phyloP scores from a whole-genome alignment of 176 grass and related monocot species.

The Ensete glaucum region DNA sequence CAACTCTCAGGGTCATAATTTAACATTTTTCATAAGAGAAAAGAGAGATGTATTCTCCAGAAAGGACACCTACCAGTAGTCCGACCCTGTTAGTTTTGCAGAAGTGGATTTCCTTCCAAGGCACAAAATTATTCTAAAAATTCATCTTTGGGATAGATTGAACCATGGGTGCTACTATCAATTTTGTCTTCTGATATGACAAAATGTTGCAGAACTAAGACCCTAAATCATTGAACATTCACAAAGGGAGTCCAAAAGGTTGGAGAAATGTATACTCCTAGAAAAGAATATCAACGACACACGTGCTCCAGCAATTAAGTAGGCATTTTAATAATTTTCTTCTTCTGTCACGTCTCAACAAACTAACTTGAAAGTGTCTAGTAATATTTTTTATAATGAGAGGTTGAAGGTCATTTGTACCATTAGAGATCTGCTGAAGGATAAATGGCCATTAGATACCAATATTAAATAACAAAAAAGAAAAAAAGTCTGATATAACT shows the following conservation, averaged over 20 bases:
- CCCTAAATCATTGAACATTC: not conserved
- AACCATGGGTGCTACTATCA: no score
- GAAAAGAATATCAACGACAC: not conserved
- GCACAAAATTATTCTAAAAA: not conserved
- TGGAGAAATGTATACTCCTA: not conserved
- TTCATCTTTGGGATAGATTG: not conserved
- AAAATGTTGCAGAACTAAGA: not conserved
- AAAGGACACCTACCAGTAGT: not conserved
- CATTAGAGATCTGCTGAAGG: no score
- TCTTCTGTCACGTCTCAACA: no score
- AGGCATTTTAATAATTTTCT: no score
- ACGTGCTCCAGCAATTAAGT: not conserved
- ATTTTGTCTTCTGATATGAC: not conserved
- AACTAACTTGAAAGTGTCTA: no score
- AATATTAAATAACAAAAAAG: no score
- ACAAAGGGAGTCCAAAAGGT: not conserved
- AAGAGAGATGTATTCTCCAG: not conserved
- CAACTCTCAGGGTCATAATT: not conserved
- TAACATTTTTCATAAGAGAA: not conserved
- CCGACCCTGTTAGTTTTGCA: not conserved
- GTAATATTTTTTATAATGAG: no score
- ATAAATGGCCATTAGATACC: no score
- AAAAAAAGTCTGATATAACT: no score
- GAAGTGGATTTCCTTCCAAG: not conserved
- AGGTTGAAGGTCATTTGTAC: no score